Evolutionary conservation across 2,329 filamentous ascomycete genomes (phyloP), one percentile per base, ranked within the genome.

Genomic region (Allantophomopsis lycopodina): DNA sequence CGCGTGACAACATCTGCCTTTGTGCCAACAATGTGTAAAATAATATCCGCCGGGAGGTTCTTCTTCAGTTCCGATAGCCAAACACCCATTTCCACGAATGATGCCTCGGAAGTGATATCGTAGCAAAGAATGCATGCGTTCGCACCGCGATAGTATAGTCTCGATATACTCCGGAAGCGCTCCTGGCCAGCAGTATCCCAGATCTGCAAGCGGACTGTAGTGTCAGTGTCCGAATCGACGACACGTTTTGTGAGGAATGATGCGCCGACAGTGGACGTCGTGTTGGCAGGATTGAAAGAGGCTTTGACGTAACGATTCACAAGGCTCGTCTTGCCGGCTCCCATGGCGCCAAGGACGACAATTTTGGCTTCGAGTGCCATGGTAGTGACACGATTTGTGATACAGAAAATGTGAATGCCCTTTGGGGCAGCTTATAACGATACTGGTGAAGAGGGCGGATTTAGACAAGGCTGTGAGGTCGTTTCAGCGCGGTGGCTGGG

Each of bases 171-270:
- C 51, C 89, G 78, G 60, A 96, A 98, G 41, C 89, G 78, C 65
- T 98, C 89, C 57, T 98, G 89, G 44, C 89, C 89, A 42, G 89
- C 77, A 68, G 88, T 95, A 57, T 95, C 88, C 88, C 88, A 95
- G 49, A 95, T 93, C 56, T 95, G 88, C 31, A 95, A 68, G n/a
- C 88, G 77, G 30, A 95, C 86, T 17, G 83, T 70, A 1, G 86
- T 91, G 52, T 89, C 84, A 16, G 81, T 84, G 56, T 94, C 84
- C 45, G 75, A 76, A 60, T 95, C 88, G 48, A 83, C 69, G 44
- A 87, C 79, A 53, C 79, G 76, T 62, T 87, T 87, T 34, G 83
- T 83, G 56, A 86, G 68, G 59, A 87, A 87, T 55, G 77, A 83
- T 20, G 83, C 83, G 55, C 83, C 83, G 42, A 88, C 77, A n/a